Evolutionary conservation across 306 rosid genomes (phyloP), one percentile per base, ranked within the genome.

Genomic region (Oemleria cerasiformis): DNA sequence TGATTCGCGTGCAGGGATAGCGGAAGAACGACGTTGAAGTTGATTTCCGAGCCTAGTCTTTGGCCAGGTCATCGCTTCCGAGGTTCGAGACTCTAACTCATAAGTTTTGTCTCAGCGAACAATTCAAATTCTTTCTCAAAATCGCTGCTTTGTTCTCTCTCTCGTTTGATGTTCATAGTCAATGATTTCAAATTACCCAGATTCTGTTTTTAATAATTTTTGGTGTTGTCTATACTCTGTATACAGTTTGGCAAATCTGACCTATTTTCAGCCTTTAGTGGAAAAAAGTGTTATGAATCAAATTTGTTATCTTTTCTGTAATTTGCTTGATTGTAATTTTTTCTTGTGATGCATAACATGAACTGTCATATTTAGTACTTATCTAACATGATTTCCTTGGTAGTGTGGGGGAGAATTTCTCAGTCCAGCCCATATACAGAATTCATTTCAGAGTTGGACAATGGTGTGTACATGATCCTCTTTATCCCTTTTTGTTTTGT

Each of bases 391-490:
- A 10, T 19, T 9, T 56, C 9, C 17, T 47, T 8, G 53, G 73
- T 41, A 54, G 16, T 6, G 17, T 20, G 0, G 7, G 13, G 41
- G 65, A 14, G 74, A 59, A 3, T 42, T 70, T 9, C 43, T 42
- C 43, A 16, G 30, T 56, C 43, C 65, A 23, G 65, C 55, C 36
- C 8, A 0, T 41, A 8, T 56, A 16, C 17, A 6, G 53, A 41
- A 8, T 56, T 25, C 17, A 6, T 53, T 42, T 56, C 65, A 7
- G 65, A 13, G 43, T 42, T 70, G 74, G 23, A 56, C 40, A 70
- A 70, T 70, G 74, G 74, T 70, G 54, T 25, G 74, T 70, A 15
- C 49, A 56, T 23, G 65, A 41, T 70, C 53, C 54, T 42, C 42
- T 25, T 17, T 56, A 8, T 23, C 2, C 25, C 23, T 54, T 56